Base-by-base conservation (phyloP, 306 rosid genomes). In the Rosa multiflora region DNA sequence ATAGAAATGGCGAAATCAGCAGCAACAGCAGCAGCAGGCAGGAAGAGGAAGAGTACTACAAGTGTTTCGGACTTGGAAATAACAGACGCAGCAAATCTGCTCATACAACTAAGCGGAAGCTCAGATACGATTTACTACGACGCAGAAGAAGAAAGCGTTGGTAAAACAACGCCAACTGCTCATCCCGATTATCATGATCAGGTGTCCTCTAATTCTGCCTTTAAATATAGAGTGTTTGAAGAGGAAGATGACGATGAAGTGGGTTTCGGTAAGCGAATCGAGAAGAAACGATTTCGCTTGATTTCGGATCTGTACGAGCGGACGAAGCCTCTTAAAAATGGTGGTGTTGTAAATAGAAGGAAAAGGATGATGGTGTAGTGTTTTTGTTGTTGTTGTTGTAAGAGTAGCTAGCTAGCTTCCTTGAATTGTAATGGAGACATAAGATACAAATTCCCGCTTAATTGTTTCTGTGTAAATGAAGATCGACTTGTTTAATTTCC, bases 101-200 rank as follows among this genome's bases (percentile, higher is more conserved):
- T 90, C 62, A 40, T 88, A 37, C 84, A 90, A 53, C 85, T 90
- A 11, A 83, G 89, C 59, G 86, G 75, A 46, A 77, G 73, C 63
- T 79, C 44, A n/a, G 85, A 58, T 52, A 49, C 82, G 32, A 32
- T 35, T 43, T 3, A 32, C 29, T 8, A 67, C 67, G 62, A 73
- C 80, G 66, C n/a, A 8, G 71, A 13, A 80, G 72, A 42, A 20
- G 62, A 81, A 67, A 76, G 69, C 77, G n/a, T 32, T 48, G 82
- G 86, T 26, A 52, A 39, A 73, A 56, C 67, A 76, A 15, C n/a
- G 61, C 78, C 81, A 69, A 43, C 39, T 6, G 8, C 63, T 55
- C 44, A 32, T 49, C 48, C 76, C 67, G 40, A 76, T 40, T 53
- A 71, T 69, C 26, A 72, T 63, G 69, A 20, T 49, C 69, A 35